phyloP scores from a whole-genome alignment of 169 alveolate genomes.

The Plasmodium blacklocki region DNA sequence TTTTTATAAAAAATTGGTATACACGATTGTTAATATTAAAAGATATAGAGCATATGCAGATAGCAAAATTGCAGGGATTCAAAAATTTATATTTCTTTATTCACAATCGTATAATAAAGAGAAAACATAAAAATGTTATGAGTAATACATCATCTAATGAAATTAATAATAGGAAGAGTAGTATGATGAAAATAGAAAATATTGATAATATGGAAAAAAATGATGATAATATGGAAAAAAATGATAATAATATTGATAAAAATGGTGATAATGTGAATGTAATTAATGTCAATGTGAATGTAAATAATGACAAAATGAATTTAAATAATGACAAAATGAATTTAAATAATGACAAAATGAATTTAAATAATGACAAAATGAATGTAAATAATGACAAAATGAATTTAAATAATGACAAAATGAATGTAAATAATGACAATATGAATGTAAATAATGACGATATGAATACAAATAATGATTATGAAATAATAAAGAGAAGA shows the following conservation, averaged over 20 bases:
- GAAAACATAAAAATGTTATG: neutral
- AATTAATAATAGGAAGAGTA: neutral
- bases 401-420: neutral
- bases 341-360: too few species aligned
- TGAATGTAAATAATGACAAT: too few species aligned
- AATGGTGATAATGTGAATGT: neutral
- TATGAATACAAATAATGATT: too few species aligned
- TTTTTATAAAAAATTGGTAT: slow-evolving; percentile 66
- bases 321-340: too few species aligned
- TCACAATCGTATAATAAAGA: slow-evolving; percentile 32
- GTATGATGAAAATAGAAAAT: neutral
- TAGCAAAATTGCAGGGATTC: slow-evolving; percentile 64
- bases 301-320: too few species aligned
- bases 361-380: too few species aligned
- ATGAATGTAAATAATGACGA: too few species aligned
- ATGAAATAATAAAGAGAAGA: neutral
- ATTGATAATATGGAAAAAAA: neutral
- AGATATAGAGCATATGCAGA: slow-evolving; percentile 70
- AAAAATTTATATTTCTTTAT: slow-evolving; percentile 69
- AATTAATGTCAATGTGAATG: too few species aligned
- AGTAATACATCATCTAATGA: neutral
- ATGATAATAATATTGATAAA: neutral
- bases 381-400: neutral
- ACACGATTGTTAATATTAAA: slow-evolving; percentile 53
- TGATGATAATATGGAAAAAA: neutral